Evolutionary conservation across 2,329 filamentous ascomycete species (phyloP).

Genomic region (Fusarium devonianum): DNA sequence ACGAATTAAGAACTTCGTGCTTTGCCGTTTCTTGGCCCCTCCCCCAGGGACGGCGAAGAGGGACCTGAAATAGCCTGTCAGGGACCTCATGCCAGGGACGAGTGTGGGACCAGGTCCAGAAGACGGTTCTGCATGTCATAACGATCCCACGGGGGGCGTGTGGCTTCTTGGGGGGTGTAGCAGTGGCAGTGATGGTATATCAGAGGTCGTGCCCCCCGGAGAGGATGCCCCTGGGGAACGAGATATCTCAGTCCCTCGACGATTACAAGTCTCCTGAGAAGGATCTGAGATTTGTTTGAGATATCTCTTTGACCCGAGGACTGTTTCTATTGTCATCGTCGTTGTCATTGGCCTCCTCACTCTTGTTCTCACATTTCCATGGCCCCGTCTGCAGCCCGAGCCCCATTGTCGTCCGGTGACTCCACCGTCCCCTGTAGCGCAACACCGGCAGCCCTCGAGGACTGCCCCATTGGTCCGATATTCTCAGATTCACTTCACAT

Average conservation of each 20-base stretch:
- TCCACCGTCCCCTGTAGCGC: neutral
- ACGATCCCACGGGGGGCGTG: neutral
- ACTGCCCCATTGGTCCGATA: neutral
- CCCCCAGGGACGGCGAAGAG: neutral
- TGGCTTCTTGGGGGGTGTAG: neutral
- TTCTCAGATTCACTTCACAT: neutral
- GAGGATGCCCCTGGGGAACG: neutral
- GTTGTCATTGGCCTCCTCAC: slow-evolving; percentile 2
- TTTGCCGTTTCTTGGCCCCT: neutral
- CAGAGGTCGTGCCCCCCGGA: slow-evolving; percentile 6
- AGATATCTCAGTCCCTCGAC: neutral
- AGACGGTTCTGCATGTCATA: neutral
- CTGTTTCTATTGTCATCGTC: neutral
- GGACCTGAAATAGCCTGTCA: slow-evolving; percentile 10
- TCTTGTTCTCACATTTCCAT: neutral
- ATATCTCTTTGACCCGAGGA: neutral
- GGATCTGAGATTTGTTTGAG: neutral
- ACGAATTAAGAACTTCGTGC: slow-evolving; percentile 3
- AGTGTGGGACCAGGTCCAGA: slow-evolving; percentile 4
- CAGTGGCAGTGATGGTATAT: slow-evolving; percentile 14
- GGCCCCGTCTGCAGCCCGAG: neutral
- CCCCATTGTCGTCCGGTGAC: too few species aligned
- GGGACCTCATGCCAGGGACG: slow-evolving; percentile 3
- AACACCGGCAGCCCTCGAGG: neutral
- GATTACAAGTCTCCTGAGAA: neutral